phyloP scores from a whole-genome alignment of 129 eudicot genomes.

The Chrysanthemum makinoi region DNA sequence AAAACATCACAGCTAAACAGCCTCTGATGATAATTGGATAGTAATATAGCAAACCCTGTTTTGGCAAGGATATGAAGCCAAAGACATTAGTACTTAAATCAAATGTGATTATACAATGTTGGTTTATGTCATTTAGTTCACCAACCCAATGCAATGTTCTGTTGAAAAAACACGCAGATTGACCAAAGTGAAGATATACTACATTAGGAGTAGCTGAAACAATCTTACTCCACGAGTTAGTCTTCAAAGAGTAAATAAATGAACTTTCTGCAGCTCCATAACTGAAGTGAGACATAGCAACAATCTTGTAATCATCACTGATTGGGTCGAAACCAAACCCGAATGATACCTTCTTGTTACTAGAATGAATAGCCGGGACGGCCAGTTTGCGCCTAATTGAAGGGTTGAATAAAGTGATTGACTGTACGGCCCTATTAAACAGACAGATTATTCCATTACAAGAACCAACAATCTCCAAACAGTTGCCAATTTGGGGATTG shows the following conservation, averaged over 20 bases:
- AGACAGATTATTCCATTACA: background rate
- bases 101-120: background rate
- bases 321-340: background rate
- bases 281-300: background rate
- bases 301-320: background rate
- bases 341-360: background rate
- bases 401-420: background rate
- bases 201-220: background rate
- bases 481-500: background rate
- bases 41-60: no score
- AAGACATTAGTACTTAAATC: background rate
- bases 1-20: background rate
- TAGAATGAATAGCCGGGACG: background rate
- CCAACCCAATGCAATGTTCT: background rate
- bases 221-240: background rate
- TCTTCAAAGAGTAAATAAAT: background rate
- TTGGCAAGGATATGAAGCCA: background rate
- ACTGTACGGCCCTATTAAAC: background rate
- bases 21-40: no score
- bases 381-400: background rate
- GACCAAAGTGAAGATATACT: background rate
- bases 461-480: background rate
- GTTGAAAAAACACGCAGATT: background rate
- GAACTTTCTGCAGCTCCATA: background rate
- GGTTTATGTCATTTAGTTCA: background rate